A percentile compares a stretch with the other conserved stretches of the same genome.
phyloP scores from a whole-genome alignment of 768 basidiomycete species.

The Pleurotus sapidus region DNA sequence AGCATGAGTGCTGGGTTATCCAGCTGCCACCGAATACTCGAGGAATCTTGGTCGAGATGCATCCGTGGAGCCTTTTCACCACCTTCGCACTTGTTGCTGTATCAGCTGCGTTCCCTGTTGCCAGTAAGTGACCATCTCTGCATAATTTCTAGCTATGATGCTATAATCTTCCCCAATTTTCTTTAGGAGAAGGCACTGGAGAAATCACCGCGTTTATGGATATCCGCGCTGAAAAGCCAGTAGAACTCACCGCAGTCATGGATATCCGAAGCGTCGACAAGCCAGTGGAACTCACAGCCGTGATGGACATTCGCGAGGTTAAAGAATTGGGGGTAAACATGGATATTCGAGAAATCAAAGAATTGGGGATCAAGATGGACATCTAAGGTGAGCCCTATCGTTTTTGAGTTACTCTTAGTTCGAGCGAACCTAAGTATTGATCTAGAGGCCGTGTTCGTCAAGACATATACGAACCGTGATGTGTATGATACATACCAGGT shows the following conservation, averaged over 20 bases:
- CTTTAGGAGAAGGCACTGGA: background rate
- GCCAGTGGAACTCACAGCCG: background rate
- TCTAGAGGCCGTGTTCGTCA: too few species aligned
- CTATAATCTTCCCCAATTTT: background rate
- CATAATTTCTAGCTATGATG: background rate
- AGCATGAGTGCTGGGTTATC: too few species aligned
- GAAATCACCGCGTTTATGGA: background rate
- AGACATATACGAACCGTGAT: too few species aligned
- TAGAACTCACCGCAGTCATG: constrained; percentile 2
- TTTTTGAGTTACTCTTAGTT: background rate
- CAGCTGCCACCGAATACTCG: background rate
- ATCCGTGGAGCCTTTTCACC: background rate
- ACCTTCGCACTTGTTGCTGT: background rate
- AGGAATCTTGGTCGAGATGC: background rate
- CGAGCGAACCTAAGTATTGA: too few species aligned
- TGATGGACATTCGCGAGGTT: background rate
- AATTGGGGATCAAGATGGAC: background rate
- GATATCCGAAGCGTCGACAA: background rate
- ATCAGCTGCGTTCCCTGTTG: background rate
- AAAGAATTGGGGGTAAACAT: background rate
- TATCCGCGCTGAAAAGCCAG: background rate
- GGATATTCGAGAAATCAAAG: background rate
- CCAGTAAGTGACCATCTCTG: background rate
- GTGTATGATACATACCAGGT: too few species aligned
- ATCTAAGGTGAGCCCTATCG: background rate